A percentile compares a stretch with the other conserved stretches of the same genome.
Conservation (phyloP, 805 yeast genomes). For the Saccharomycopsis synnaedendra region DNA sequence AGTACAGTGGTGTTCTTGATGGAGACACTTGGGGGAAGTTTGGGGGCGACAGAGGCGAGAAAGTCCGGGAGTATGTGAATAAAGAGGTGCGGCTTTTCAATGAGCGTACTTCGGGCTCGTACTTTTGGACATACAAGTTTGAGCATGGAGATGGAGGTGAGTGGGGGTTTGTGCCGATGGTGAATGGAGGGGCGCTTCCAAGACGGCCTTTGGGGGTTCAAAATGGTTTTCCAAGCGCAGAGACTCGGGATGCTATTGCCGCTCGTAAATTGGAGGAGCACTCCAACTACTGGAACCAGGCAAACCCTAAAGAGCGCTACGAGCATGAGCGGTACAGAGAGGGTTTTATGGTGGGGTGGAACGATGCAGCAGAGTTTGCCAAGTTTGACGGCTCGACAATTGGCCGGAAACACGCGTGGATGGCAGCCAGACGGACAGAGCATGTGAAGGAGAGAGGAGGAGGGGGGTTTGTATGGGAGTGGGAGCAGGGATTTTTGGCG, state of each 20-base stretch:
- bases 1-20: slow-evolving; percentile 81
- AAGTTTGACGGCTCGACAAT: slow-evolving; percentile 55
- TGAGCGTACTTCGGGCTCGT: slow-evolving; percentile 59
- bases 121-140: slow-evolving; percentile 88
- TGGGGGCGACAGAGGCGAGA: slow-evolving; percentile 37
- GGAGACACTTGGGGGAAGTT: slow-evolving; percentile 57
- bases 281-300: slow-evolving; percentile 53
- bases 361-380: slow-evolving; percentile 60
- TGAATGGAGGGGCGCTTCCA: slow-evolving; percentile 47
- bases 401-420: slow-evolving; percentile 71
- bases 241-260: slow-evolving; percentile 30
- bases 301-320: slow-evolving; percentile 45
- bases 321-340: slow-evolving; percentile 77
- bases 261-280: slow-evolving; percentile 35
- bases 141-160: slow-evolving; percentile 89
- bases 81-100: slow-evolving; percentile 37
- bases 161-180: slow-evolving; percentile 86
- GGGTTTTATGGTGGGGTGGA: slow-evolving; percentile 69
- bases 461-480: slow-evolving; percentile 66
- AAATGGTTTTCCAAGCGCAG: slow-evolving; percentile 27
- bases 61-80: slow-evolving; percentile 53
- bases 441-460: slow-evolving; percentile 48
- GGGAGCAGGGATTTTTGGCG: slow-evolving; percentile 73
- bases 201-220: slow-evolving; percentile 20
- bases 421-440: slow-evolving; percentile 44